phyloP scores from a whole-genome alignment of 345 rosid species.

The Euphorbia pulcherrima region DNA sequence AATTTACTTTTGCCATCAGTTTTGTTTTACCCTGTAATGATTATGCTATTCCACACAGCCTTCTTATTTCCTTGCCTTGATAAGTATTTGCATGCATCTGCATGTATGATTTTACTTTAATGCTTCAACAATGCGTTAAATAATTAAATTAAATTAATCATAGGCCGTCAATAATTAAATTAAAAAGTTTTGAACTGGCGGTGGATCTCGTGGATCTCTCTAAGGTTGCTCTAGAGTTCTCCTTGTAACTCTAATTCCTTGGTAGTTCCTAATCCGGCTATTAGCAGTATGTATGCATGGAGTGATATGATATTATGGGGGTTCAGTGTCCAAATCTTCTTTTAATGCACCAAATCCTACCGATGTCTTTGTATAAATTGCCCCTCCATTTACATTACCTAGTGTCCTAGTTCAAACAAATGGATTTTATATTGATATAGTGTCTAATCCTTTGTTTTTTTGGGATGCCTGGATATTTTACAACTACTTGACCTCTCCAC shows the following conservation, averaged over 20 bases:
- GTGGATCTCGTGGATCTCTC: not conserved
- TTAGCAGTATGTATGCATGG: not conserved
- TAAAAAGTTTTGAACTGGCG: not conserved
- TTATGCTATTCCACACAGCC: not conserved
- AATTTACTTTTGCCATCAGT: too few species aligned
- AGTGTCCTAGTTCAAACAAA: not conserved
- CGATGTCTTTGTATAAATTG: not conserved
- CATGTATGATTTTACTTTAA: not conserved
- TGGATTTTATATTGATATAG: not conserved
- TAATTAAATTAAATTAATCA: too few species aligned
- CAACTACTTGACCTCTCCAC: not conserved
- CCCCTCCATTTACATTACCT: not conserved
- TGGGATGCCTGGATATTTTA: not conserved
- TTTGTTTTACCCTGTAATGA: too few species aligned
- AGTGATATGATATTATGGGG: not conserved
- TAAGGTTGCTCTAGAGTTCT: too few species aligned
- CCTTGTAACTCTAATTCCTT: too few species aligned
- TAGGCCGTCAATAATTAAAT: not conserved
- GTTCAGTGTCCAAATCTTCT: not conserved
- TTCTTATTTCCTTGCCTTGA: not conserved
- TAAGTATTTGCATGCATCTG: not conserved
- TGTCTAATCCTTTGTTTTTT: constrained; percentile 7
- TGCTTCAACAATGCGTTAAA: not conserved
- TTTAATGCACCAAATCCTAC: not conserved
- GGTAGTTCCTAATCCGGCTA: not conserved